Conservation (phyloP, 257 asterid species). For the Solanum ossicruentum region DNA sequence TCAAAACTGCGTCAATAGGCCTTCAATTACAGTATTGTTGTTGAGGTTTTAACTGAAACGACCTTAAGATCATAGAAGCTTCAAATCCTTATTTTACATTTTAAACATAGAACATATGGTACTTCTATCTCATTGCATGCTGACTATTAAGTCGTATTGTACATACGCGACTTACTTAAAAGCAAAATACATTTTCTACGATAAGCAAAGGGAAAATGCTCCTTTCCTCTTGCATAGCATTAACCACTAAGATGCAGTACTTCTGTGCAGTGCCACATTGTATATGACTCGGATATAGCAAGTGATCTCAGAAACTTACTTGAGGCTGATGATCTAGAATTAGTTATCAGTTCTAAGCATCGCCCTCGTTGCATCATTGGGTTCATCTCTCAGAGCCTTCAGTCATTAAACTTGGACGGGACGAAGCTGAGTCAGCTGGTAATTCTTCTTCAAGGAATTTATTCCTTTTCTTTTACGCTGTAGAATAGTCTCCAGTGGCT, state of each 20-base stretch:
- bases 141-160: background rate
- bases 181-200: background rate
- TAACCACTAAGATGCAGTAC: background rate
- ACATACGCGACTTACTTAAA: background rate
- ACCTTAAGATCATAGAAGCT: background rate
- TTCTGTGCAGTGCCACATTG: constrained; percentile 74
- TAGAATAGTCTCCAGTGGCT: background rate
- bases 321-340: constrained; percentile 61
- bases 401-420: constrained; percentile 51
- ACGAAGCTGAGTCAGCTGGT: constrained; percentile 63
- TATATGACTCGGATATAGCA: constrained; percentile 52
- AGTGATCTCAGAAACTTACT: constrained; percentile 55
- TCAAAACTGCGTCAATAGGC: background rate
- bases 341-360: constrained; percentile 66
- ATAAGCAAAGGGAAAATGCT: background rate
- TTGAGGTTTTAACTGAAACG: background rate
- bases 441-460: background rate
- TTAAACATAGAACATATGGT: background rate
- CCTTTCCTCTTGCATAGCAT: background rate
- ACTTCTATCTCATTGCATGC: background rate
- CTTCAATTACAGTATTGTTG: background rate
- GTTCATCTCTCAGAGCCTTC: constrained; percentile 84
- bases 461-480: background rate
- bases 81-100: background rate
- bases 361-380: constrained; percentile 82